Base-by-base conservation (phyloP, 1,284 basidiomycete genomes). In the Ceratobasidium sp. region DNA sequence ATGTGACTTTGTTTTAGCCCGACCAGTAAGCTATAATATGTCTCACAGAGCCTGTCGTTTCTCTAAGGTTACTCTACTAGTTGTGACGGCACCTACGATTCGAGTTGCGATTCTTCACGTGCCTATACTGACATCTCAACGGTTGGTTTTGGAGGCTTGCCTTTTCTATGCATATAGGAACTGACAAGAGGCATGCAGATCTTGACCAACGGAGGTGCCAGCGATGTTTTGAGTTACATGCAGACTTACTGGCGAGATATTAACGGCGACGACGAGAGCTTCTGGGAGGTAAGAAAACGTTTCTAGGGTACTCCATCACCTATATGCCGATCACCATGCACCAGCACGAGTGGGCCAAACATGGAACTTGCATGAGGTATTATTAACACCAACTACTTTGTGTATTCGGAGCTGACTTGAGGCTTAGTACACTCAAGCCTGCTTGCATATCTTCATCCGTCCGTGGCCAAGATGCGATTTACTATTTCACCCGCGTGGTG, bases 331-430 rank as follows among this genome's bases (percentile, higher is more conserved):
- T n/a, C 50, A 36, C 5, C 39, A 33, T 8, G 25, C 36, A 33
- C 13, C 19, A n/a, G 23, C 60, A 46, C 27, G 42, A 44, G 69
- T 70, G 70, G 5, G 16, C 49, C 71, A 56, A 58, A 68, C 89
- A 91, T 74, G 89, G 89, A n/a, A 91, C 89, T 1, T 91, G 90
- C 76, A 84, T 83, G 76, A 86, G 84, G 85, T 85, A 72, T 44
- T 42, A 3, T 46, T 44, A 33, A 21, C n/a, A 27, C 30, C 29
- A 44, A 2, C 2, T 25, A 19, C 44, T 19, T 27, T 27, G 33
- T 36, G 7, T 39, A 39, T 49, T 72, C 33, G 74, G 68, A 23
- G 39, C 42, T 62, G 33, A 66, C 27, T 41, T 8, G 25, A 11
- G n/a, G 27, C 67, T 36, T 59, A 89, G 87, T 74, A 90, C 88